These are phyloP conservation scores for Calonectria leucothoes DNA, from an alignment of 2,329 filamentous ascomycete species.

Conservation along the genomic window DNA sequence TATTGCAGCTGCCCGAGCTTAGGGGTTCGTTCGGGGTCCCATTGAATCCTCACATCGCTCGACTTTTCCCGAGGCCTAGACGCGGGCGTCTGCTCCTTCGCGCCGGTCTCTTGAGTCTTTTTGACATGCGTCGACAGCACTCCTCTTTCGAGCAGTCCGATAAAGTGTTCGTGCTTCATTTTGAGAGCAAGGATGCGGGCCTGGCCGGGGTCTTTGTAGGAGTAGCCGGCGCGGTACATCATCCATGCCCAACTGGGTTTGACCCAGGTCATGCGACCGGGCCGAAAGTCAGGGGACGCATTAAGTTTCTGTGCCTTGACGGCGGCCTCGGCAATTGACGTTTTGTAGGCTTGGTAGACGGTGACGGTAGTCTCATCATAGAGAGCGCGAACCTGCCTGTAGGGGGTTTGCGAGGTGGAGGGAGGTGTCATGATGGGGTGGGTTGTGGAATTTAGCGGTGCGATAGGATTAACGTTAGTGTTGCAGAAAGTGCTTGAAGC, in stretches of 20 bases:
- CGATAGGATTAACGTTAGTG: background rate
- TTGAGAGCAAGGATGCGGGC: constrained; percentile 67
- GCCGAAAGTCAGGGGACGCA: constrained; percentile 63
- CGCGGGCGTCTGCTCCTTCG: background rate
- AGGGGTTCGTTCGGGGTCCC: constrained; percentile 70
- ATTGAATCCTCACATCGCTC: constrained; percentile 66
- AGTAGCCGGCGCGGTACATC: constrained; percentile 72
- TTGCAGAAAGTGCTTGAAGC: background rate
- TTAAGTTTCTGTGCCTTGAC: constrained; percentile 62
- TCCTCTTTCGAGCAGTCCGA: constrained; percentile 55
- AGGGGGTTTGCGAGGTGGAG: constrained; percentile 40
- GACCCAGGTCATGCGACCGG: constrained; percentile 73
- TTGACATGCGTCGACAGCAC: constrained; percentile 46
- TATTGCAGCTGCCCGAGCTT: constrained; percentile 57
- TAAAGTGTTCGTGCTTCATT: constrained; percentile 63
- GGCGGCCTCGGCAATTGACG: constrained; percentile 64
- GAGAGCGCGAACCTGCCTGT: constrained; percentile 64
- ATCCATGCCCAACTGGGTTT: constrained; percentile 74
- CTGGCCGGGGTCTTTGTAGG: constrained; percentile 66
- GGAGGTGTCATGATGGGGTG: constrained; percentile 29
- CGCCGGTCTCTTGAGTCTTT: background rate
- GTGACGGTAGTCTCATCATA: constrained; percentile 65
- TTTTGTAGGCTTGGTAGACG: constrained; percentile 71
- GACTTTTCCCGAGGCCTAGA: constrained; percentile 41
- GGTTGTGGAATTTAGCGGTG: background rate